A percentile compares a stretch with the other conserved stretches of the same genome.
Conservation (phyloP, 805 yeast genomes). For the Sugiyamaella qingdaonensis region DNA sequence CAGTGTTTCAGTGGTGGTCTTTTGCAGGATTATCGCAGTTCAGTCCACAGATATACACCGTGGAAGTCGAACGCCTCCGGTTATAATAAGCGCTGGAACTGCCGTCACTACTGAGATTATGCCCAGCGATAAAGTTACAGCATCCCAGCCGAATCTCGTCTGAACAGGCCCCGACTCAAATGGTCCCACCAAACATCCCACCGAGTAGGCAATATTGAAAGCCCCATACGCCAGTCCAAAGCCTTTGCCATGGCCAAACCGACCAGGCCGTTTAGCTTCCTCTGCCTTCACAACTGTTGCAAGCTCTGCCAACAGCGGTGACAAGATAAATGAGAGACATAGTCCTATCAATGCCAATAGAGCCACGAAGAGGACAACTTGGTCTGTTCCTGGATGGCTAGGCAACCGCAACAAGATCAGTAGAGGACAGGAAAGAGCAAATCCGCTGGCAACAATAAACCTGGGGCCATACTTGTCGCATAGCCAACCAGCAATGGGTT, state of each 20-base stretch:
- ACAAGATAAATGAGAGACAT: conserved; percentile 20
- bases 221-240: conserved; percentile 33
- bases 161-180: conserved; percentile 29
- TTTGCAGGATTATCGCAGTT: too few species aligned
- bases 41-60: too few species aligned
- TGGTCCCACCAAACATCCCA: conserved; percentile 34
- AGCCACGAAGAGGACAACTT: conserved; percentile 29
- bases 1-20: too few species aligned
- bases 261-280: conserved; percentile 28
- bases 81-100: conserved; percentile 26
- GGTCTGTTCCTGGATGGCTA: conserved; percentile 18
- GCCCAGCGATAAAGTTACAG: conserved; percentile 22
- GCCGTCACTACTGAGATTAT: conserved; percentile 18
- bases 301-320: conserved; percentile 31
- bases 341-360: conserved; percentile 28
- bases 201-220: conserved; percentile 32
- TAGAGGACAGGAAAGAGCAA: conserved; percentile 15
- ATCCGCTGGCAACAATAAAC: conserved; percentile 26
- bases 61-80: conserved; percentile 22
- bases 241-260: conserved; percentile 30
- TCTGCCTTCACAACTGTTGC: conserved; percentile 22
- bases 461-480: conserved; percentile 29
- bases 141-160: conserved; percentile 25
- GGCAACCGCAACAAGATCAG: conserved; percentile 29
- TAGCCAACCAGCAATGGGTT: conserved; percentile 28